These are phyloP conservation scores for Tricholoma furcatifolium DNA, from an alignment of 768 basidiomycete species.

Conservation along the genomic window DNA sequence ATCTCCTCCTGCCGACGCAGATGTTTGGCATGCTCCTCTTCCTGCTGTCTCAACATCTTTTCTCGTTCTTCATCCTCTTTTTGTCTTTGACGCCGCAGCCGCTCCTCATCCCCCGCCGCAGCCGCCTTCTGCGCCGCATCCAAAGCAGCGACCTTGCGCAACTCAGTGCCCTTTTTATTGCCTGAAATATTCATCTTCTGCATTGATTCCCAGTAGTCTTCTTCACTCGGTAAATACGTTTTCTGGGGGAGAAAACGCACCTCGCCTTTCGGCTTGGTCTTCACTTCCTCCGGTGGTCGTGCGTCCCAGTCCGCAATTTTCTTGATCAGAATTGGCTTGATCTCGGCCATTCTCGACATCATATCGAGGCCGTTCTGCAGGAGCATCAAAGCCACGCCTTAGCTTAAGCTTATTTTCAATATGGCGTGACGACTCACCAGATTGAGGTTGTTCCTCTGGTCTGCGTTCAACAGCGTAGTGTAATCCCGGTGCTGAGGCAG, in stretches of 20 bases:
- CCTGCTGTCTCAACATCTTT: conserved; percentile 8
- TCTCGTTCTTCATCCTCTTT: conserved; percentile 32
- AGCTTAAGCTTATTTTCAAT: background rate
- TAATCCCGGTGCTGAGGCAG: conserved; percentile 76
- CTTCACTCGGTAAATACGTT: background rate
- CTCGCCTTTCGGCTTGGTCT: conserved; percentile 36
- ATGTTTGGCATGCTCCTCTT: conserved; percentile 18
- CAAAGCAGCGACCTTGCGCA: conserved; percentile 23
- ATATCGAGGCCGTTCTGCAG: conserved; percentile 51
- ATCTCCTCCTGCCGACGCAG: conserved; percentile 43
- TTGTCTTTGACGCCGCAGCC: conserved; percentile 27
- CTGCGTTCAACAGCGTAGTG: conserved; percentile 45
- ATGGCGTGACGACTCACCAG: conserved; percentile 49
- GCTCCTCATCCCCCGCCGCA: conserved; percentile 8
- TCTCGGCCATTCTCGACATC: conserved; percentile 58
- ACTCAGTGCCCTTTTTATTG: background rate
- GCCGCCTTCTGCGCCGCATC: conserved; percentile 23
- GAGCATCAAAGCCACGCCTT: conserved; percentile 8
- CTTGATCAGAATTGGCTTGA: conserved; percentile 64
- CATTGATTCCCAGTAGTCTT: background rate
- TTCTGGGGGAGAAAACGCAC: background rate
- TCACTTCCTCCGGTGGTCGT: no score
- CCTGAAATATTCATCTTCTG: no score
- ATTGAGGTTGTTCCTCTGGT: conserved; percentile 66
- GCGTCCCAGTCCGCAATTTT: conserved; percentile 59